These are phyloP conservation scores for Penicillium thymicola DNA, from an alignment of 2,329 filamentous ascomycete genomes.

Conservation along the genomic window DNA sequence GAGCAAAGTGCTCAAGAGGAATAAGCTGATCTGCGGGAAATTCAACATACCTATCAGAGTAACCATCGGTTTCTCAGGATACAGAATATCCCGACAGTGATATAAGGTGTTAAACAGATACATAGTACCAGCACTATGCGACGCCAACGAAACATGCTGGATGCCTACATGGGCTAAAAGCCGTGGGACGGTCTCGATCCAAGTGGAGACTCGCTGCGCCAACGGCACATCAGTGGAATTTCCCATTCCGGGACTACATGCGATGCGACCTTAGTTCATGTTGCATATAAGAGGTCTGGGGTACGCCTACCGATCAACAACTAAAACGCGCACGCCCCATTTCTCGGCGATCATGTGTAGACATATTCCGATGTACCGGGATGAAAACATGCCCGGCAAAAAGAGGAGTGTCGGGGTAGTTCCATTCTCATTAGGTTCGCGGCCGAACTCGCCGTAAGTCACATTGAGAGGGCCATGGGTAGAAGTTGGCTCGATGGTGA, in stretches of 20 bases:
- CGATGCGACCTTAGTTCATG: not conserved
- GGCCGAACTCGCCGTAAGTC: conserved; percentile 3
- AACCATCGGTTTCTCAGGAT: not conserved
- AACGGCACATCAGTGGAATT: conserved; percentile 41
- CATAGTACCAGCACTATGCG: conserved; percentile 44
- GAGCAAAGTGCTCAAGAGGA: not conserved
- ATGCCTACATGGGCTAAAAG: conserved; percentile 38
- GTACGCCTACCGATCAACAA: conserved; percentile 4
- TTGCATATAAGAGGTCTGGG: not conserved
- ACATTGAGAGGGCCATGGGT: conserved; percentile 6
- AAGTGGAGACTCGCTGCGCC: conserved; percentile 36
- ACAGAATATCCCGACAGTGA: conserved; percentile 33
- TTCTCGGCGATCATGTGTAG: conserved; percentile 3
- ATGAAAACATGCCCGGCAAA: conserved; percentile 6
- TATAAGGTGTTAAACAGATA: conserved; percentile 44
- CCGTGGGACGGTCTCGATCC: conserved; percentile 42
- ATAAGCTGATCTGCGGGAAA: not conserved
- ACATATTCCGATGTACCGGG: conserved; percentile 1
- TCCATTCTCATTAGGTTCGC: not conserved
- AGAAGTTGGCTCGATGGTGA: conserved; percentile 2
- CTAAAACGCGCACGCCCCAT: conserved; percentile 3
- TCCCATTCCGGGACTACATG: conserved; percentile 43
- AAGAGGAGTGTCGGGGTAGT: not conserved
- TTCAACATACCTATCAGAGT: not conserved
- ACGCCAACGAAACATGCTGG: conserved; percentile 38